Evolutionary conservation across 352 stramenopile genomes (phyloP).

Genomic region (Pythium volutum): DNA sequence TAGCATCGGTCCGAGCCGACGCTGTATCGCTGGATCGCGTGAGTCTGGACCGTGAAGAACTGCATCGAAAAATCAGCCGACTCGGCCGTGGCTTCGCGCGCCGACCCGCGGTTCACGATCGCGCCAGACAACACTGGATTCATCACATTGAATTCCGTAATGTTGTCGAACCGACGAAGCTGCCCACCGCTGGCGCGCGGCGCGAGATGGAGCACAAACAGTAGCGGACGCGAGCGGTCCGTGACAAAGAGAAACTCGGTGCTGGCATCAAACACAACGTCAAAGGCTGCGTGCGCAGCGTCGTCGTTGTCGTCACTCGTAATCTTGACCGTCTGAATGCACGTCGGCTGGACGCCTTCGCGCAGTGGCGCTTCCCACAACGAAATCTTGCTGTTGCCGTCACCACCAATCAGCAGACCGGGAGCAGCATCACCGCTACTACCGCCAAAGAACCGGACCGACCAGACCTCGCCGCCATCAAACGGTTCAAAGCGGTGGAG

Average conservation of each 20-base stretch:
- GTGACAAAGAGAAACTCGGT: constrained; percentile 81
- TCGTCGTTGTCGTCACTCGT: constrained; percentile 21
- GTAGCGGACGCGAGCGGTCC: constrained; percentile 49
- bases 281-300: constrained; percentile 29
- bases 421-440: constrained; percentile 41
- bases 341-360: constrained; percentile 51
- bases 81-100: constrained; percentile 29
- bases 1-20: constrained; percentile 63
- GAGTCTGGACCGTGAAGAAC: constrained; percentile 76
- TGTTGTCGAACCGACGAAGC: constrained; percentile 67
- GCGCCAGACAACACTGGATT: constrained; percentile 77
- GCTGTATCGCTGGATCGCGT: constrained; percentile 84
- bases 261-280: constrained; percentile 67
- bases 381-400: constrained; percentile 60
- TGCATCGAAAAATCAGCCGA: constrained; percentile 62
- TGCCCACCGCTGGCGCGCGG: constrained; percentile 31
- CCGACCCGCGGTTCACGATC: constrained; percentile 53
- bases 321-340: constrained; percentile 65
- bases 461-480: constrained; percentile 61
- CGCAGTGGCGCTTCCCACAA: constrained; percentile 57
- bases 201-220: constrained; percentile 71
- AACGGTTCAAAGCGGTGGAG: constrained; percentile 81
- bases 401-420: constrained; percentile 62
- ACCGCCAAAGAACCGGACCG: constrained; percentile 63
- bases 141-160: constrained; percentile 75